phyloP scores from a whole-genome alignment of 371 early-diverging fungal genomes.

The Rhizopus delemar region DNA sequence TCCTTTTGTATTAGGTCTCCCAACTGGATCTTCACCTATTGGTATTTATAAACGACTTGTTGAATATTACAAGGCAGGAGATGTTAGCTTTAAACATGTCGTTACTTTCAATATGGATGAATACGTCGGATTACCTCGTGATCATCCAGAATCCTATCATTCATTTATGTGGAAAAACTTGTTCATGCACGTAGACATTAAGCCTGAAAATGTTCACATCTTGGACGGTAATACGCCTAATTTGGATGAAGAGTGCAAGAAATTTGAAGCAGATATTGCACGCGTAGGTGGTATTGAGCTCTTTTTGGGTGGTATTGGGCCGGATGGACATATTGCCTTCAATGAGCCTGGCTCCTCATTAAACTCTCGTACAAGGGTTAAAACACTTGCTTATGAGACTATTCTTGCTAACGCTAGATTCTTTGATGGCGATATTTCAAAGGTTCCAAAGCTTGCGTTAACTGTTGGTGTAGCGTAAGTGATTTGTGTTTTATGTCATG shows the following conservation, averaged over 20 bases:
- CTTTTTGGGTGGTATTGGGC: constrained; percentile 64
- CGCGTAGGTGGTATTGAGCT: constrained; percentile 61
- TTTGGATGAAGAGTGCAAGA: constrained; percentile 75
- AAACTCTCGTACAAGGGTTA: constrained; percentile 79
- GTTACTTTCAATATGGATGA: constrained; percentile 70
- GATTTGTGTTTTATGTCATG: background rate
- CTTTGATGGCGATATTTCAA: constrained; percentile 82
- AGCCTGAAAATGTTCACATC: constrained; percentile 78
- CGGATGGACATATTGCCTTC: constrained; percentile 91
- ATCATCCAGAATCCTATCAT: constrained; percentile 86
- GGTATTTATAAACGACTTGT: constrained; percentile 66
- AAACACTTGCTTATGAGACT: constrained; percentile 87
- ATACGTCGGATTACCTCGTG: constrained; percentile 61
- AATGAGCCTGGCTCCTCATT: constrained; percentile 87
- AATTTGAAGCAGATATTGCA: constrained; percentile 75
- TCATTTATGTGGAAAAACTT: constrained; percentile 86
- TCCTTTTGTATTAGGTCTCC: constrained; percentile 84
- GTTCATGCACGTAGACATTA: constrained; percentile 80
- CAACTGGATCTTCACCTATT: constrained; percentile 80
- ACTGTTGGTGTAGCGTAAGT: constrained; percentile 84
- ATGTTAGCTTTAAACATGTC: constrained; percentile 62
- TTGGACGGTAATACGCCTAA: constrained; percentile 81
- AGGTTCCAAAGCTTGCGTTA: constrained; percentile 84
- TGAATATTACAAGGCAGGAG: constrained; percentile 47
- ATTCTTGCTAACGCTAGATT: constrained; percentile 86